Base-by-base conservation (phyloP, 148 eudicot species). In the Agrostemma githago region DNA sequence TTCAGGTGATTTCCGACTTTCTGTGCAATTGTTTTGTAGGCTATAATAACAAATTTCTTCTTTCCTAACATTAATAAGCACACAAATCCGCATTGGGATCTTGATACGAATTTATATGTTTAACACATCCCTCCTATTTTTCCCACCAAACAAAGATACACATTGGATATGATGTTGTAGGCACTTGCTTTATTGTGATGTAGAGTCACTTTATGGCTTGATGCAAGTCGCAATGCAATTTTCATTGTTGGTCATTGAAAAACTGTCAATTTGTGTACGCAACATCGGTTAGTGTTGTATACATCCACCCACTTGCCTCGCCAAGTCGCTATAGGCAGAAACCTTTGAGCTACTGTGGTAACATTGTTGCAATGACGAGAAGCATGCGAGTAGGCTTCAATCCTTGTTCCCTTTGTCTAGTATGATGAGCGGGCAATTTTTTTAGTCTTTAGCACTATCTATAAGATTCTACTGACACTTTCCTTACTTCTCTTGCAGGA, bases 1-100 rank as follows among this genome's bases (percentile, higher is more conserved):
- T 94, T 79, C 98, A 94, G 96, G 98, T 91, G 60, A 63, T 73
- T 56, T n/a, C 48, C 43, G 15, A 57, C 64, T 34, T 60, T 0
- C 34, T 11, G 26, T 20, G 26, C 7, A 17, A 9, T 51, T 12
- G 56, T 51, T 51, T 51, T 51, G 3, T 51, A 51, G 56, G 14
- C 14, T 51, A 51, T 51, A 11, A 1, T 2, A 51, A 51, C 34
- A 51, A 48, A 48, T 12, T 4, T 51, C 14, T 8, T 48, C 11
- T 51, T 12, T 15, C 56, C 56, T 51, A 51, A 51, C 56, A 26
- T 26, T 26, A 26, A 26, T 26, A 51, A 51, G 56, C 14, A 51
- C 3, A 15, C 56, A 51, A 51, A 51, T 51, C 56, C 15, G 56
- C 16, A 15, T 12, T 26, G 34, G 34, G 34, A 26, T 26, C 34